phyloP scores from a whole-genome alignment of 305 asterid genomes.

The Fraxinus baroniana region DNA sequence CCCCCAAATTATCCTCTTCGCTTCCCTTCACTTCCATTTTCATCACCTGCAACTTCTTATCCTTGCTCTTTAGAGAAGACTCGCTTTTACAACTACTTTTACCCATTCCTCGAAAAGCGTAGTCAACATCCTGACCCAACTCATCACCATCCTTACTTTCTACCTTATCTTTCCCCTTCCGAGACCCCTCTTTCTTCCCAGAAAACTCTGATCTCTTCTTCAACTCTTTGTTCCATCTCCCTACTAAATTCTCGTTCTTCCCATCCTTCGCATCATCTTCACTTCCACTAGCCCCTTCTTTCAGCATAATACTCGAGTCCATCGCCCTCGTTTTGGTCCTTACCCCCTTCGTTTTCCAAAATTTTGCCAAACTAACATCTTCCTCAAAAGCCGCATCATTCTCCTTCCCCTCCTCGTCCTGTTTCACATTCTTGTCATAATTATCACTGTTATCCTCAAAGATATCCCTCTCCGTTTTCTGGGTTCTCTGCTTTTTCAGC shows the following conservation, averaged over 20 bases:
- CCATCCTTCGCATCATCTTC: background rate
- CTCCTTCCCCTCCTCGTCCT: constrained; percentile 11
- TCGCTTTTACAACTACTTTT: background rate
- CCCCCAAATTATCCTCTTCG: constrained; percentile 7
- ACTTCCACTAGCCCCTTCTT: background rate
- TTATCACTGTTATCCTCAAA: constrained; percentile 4
- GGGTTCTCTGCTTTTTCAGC: constrained; percentile 1
- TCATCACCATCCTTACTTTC: background rate
- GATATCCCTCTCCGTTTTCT: constrained; percentile 17
- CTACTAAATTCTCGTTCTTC: background rate
- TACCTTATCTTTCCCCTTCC: constrained; percentile 3
- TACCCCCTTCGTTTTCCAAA: constrained; percentile 5
- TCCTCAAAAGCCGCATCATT: background rate
- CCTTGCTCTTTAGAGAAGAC: constrained; percentile 4
- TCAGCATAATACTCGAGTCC: background rate
- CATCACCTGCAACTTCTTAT: constrained; percentile 13
- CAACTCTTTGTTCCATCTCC: background rate
- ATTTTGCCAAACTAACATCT: background rate
- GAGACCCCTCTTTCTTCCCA: background rate
- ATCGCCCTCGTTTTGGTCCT: constrained; percentile 8
- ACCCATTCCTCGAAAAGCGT: background rate
- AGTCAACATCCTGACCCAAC: constrained; percentile 9
- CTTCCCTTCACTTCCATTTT: background rate
- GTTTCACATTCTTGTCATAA: constrained; percentile 13
- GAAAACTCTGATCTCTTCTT: constrained; percentile 4